phyloP scores from a whole-genome alignment of 1,284 basidiomycete genomes.

The Tremellales sp. region DNA sequence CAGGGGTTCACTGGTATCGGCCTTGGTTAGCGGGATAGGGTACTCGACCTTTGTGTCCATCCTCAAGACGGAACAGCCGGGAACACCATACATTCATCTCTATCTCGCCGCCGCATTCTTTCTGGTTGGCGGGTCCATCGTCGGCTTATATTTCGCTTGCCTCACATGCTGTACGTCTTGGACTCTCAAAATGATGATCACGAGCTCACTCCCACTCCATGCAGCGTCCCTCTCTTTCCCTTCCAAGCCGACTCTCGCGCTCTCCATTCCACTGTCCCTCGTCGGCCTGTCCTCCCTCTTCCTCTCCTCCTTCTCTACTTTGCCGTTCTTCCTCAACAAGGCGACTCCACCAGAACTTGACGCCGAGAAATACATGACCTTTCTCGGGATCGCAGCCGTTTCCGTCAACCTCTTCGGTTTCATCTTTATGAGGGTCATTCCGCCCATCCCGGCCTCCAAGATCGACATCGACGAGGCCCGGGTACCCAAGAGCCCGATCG shows the following conservation, averaged over 20 bases:
- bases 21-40: slow-evolving; percentile 33
- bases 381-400: slow-evolving; percentile 41
- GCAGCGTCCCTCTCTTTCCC: slow-evolving; percentile 48
- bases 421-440: slow-evolving; percentile 43
- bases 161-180: slow-evolving; percentile 36
- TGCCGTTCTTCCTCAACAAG: slow-evolving; percentile 26
- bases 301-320: slow-evolving; percentile 41
- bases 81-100: slow-evolving; percentile 30
- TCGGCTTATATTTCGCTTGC: slow-evolving; percentile 47
- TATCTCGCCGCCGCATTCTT: slow-evolving; percentile 44
- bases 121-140: slow-evolving; percentile 44
- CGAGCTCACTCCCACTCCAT: no score
- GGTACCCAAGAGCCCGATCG: slow-evolving; percentile 14
- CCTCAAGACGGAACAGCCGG: slow-evolving; percentile 18
- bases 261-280: slow-evolving; percentile 44
- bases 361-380: slow-evolving; percentile 37
- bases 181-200: slow-evolving; percentile 7
- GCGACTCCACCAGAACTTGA: slow-evolving; percentile 28
- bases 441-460: slow-evolving; percentile 6
- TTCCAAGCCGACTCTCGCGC: slow-evolving; percentile 43
- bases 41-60: slow-evolving; percentile 42
- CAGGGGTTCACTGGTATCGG: slow-evolving; percentile 44
- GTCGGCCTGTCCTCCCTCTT: slow-evolving; percentile 46
- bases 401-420: slow-evolving; percentile 42
- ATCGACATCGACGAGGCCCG: slow-evolving; percentile 12